Conservation (phyloP, 352 stramenopile genomes). For the Phytophthora pseudosyringae region DNA sequence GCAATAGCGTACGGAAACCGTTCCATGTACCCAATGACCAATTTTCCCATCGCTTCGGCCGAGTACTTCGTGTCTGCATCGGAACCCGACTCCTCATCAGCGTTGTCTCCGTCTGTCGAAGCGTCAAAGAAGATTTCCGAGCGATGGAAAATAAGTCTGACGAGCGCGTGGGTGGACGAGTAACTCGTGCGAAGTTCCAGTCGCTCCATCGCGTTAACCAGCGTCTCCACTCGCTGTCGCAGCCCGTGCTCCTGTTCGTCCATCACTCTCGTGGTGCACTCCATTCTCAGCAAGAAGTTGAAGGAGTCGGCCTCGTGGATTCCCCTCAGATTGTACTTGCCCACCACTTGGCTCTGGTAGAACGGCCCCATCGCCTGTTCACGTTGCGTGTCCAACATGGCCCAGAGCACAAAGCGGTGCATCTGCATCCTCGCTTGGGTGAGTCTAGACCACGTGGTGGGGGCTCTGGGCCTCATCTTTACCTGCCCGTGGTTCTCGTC, state of each 20-base stretch:
- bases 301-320: conserved; percentile 68
- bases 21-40: conserved; percentile 61
- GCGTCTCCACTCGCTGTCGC: conserved; percentile 46
- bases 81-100: not conserved
- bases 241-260: conserved; percentile 39
- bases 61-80: conserved; percentile 2
- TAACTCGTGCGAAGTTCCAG: conserved; percentile 56
- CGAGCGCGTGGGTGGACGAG: conserved; percentile 65
- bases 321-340: conserved; percentile 45
- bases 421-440: conserved; percentile 60
- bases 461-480: conserved; percentile 17
- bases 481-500: conserved; percentile 43
- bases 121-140: conserved; percentile 49
- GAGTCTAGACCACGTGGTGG: conserved; percentile 49
- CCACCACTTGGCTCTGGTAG: conserved; percentile 53
- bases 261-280: conserved; percentile 59
- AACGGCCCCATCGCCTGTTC: conserved; percentile 43
- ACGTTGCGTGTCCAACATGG: conserved; percentile 48
- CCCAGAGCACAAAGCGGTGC: conserved; percentile 69
- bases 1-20: conserved; percentile 46
- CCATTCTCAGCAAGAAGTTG: conserved; percentile 71
- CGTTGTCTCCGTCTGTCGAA: not conserved
- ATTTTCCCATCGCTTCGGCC: conserved; percentile 27
- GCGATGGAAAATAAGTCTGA: conserved; percentile 65
- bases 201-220: conserved; percentile 52